These are phyloP conservation scores for Zopfochytrium polystomum DNA, from an alignment of 371 early-diverging fungal species.

Conservation along the genomic window DNA sequence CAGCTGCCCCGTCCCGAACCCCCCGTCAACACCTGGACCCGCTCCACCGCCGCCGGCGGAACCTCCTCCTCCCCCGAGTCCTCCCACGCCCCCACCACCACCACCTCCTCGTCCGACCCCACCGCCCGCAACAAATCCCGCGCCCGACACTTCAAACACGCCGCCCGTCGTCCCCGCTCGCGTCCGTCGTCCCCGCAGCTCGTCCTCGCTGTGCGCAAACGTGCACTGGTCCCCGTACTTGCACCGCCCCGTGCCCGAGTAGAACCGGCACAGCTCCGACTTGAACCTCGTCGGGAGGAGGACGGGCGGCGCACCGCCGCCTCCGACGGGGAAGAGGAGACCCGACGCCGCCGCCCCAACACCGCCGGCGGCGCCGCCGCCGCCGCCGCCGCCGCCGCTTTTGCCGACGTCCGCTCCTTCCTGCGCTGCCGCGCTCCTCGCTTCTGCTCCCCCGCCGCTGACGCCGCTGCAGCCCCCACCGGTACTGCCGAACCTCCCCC, in stretches of 20 bases:
- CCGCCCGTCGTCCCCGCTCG: no score
- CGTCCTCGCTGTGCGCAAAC: slow-evolving; percentile 16
- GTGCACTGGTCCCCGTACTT: slow-evolving; percentile 15
- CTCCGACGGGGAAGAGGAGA: not conserved
- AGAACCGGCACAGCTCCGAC: slow-evolving; percentile 21
- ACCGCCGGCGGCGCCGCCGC: not conserved
- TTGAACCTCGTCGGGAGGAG: slow-evolving; percentile 16
- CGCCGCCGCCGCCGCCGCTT: not conserved
- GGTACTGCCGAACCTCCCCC: not conserved
- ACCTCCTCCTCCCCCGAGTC: no score
- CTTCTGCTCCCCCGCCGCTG: not conserved
- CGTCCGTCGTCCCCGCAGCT: slow-evolving; percentile 9
- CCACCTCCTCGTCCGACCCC: no score
- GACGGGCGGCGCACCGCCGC: no score
- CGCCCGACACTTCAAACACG: no score
- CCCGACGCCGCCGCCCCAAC: not conserved
- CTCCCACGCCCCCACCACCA: no score
- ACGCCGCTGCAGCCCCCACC: not conserved
- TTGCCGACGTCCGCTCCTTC: not conserved
- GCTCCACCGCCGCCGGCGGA: no score
- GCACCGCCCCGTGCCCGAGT: slow-evolving; percentile 8
- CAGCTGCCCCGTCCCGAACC: no score
- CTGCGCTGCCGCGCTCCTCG: not conserved
- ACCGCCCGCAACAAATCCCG: no score
- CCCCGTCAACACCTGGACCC: no score